Base-by-base conservation (phyloP, 495 filamentous ascomycete genomes). In the Stereocaulon alpinum region DNA sequence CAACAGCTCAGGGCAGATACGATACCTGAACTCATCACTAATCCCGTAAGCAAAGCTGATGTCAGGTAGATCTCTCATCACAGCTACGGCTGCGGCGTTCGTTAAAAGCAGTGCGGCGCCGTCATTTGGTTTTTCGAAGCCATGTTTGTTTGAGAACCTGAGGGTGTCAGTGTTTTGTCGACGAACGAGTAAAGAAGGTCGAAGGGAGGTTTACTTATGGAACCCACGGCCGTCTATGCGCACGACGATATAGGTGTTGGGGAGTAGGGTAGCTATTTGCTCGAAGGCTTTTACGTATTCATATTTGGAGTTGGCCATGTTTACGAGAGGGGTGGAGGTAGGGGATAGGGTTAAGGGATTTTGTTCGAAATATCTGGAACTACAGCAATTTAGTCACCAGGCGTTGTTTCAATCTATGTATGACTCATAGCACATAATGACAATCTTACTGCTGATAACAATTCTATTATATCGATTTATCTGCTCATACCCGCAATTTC, bases 211-310 rank as follows among this genome's bases (percentile, higher is more conserved):
- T 64, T 74, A 91, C 88, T 91, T 93, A 65, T 90, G 89, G 68
- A 97, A 96, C 32, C 88, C 88, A 59, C 91, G 80, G 5, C 93
- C 93, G 69, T 98, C 93, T 58, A 97, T 84, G 49, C 93, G 84
- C 56, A 98, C 82, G 10, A 97, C 87, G 44, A 96, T 84, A 88
- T 88, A 98, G 11, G 92, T 96, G 62, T 91, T 92, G 29, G 86
- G 89, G 4, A 96, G 83, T 44, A 97, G 74, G 29, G 72, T 72
- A 66, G 94, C 87, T 5, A 80, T 72, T 69, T 86, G 87, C 77
- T 98, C 93, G 66, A 96, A 96, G 37, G 76, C 69, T 66, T 87
- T 87, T 62, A 96, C 93, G 69, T 97, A 96, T 75, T 95, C 93
- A 70, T 86, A 98, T 81, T 79, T 86, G 60, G 83, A 86, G 66